Percentiles rank a stretch among this genome's conserved stretches.
These are phyloP conservation scores for Stagonosporopsis vannaccii DNA, from an alignment of 2,329 filamentous ascomycete species.

Conservation along the genomic window DNA sequence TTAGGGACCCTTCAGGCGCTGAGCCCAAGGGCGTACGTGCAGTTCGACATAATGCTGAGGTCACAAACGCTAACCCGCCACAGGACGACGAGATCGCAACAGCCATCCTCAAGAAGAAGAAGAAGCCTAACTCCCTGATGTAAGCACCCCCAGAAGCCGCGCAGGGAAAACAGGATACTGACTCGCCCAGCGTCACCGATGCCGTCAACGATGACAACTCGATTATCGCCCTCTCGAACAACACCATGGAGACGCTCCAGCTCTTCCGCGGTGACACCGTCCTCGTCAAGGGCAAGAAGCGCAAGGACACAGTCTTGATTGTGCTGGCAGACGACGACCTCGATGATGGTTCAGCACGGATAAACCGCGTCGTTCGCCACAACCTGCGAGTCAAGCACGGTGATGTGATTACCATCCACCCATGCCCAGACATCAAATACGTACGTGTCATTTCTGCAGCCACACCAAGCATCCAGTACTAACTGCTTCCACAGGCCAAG, in stretches of 20 bases:
- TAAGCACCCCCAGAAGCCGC: constrained; percentile 57
- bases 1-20: constrained; percentile 85
- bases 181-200: constrained; percentile 82
- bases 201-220: constrained; percentile 99
- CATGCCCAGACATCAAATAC: constrained; percentile 99
- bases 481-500: constrained; percentile 74
- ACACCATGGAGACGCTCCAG: constrained; percentile 98
- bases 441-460: constrained; percentile 62
- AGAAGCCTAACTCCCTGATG: constrained; percentile 99
- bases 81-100: constrained; percentile 91
- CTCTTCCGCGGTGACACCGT: constrained; percentile 99
- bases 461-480: constrained; percentile 12
- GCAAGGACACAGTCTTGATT: constrained; percentile 98
- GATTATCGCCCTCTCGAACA: constrained; percentile 96
- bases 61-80: constrained; percentile 42
- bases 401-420: constrained; percentile 95
- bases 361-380: constrained; percentile 98
- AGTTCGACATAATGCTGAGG: constrained; percentile 15
- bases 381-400: constrained; percentile 98
- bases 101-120: constrained; percentile 99
- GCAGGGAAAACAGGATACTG: constrained; percentile 26
- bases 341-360: constrained; percentile 94
- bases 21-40: constrained; percentile 78
- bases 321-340: constrained; percentile 97
- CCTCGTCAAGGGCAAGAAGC: constrained; percentile 98